These are phyloP conservation scores for Cyberlindnera samutprakarnensis DNA, from an alignment of 805 yeast genomes.

Conservation along the genomic window DNA sequence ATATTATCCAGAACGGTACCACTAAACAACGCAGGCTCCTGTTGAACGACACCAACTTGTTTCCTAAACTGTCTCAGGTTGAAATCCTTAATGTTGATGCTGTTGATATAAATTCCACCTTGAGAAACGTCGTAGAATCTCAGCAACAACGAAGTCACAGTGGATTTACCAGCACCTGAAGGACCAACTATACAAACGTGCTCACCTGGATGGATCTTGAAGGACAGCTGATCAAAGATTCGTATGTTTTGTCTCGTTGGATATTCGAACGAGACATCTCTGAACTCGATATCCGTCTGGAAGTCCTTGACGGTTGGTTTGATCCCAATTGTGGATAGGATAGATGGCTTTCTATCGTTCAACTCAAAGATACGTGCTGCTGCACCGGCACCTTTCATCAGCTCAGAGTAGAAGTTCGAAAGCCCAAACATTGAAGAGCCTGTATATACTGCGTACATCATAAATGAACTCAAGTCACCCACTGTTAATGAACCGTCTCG, in stretches of 20 bases:
- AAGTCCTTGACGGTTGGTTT: constrained; percentile 27
- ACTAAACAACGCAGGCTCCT: constrained; percentile 83
- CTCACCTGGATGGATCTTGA: constrained; percentile 68
- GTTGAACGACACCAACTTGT: constrained; percentile 84
- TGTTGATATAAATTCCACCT: constrained; percentile 63
- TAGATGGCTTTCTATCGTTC: constrained; percentile 67
- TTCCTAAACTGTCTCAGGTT: constrained; percentile 68
- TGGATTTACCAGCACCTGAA: constrained; percentile 94
- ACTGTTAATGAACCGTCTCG: constrained; percentile 66
- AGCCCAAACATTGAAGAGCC: constrained; percentile 90
- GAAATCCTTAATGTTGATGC: constrained; percentile 51
- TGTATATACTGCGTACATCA: constrained; percentile 92
- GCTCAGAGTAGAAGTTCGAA: constrained; percentile 84
- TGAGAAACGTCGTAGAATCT: constrained; percentile 73
- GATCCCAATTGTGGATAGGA: constrained; percentile 58
- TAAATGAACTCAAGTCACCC: constrained; percentile 86
- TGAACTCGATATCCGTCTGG: constrained; percentile 45
- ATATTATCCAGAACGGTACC: constrained; percentile 83
- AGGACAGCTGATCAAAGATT: constrained; percentile 54
- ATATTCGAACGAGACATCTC: constrained; percentile 61
- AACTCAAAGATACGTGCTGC: constrained; percentile 87
- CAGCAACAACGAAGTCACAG: constrained; percentile 69
- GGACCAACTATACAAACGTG: constrained; percentile 94
- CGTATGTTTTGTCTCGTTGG: constrained; percentile 74
- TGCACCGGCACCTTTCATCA: constrained; percentile 97